Evolutionary conservation across 2,329 filamentous ascomycete genomes (phyloP), one percentile per base, ranked within the genome.

Genomic region (Pseudonectria buxi): DNA sequence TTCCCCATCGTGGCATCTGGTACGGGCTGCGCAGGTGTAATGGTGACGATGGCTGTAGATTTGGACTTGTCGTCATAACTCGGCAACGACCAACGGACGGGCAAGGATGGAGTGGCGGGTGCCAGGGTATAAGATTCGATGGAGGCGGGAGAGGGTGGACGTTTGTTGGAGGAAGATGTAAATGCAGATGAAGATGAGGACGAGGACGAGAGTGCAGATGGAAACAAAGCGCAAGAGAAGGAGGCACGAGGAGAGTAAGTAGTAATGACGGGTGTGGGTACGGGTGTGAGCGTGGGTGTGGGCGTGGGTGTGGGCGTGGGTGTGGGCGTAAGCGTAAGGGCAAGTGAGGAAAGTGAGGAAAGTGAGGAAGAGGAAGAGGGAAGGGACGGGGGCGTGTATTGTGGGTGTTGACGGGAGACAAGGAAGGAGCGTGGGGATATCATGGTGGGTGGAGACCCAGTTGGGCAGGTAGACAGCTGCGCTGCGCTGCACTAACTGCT

Each of bases 1-100:
- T 61, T 61, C 32, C 46, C 53, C 59, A 62, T 62, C 30, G 44
- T 49, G 43, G 42, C 54, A 54, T 60, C 41, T 40, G 47, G 41
- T 37, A 41, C 37, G 33, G 46, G 40, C 27, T 33, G 46, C 37
- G 41, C 35, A 39, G 49, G 35, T 44, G 47, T 45, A 28, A 50
- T 44, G 22, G 39, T 50, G 47, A 48, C 43, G 36, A 41, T 49
- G 40, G 47, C 41, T 43, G 44, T 37, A 31, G 43, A 47, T 40
- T 46, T 35, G 28, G 30, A 31, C 14, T 32, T 48, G 40, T 49
- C 46, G 50, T 54, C 54, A 57, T 57, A 51, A 46, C 57, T 56
- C 35, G 51, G 42, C 12, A 26, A 18, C 41, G 47, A 49, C 48
- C 46, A 48, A 41, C 44, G 49, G 39, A 39, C 28, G 14, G 45